Base-by-base conservation (phyloP, 2,329 filamentous ascomycete genomes). In the Epichloe amarillans region DNA sequence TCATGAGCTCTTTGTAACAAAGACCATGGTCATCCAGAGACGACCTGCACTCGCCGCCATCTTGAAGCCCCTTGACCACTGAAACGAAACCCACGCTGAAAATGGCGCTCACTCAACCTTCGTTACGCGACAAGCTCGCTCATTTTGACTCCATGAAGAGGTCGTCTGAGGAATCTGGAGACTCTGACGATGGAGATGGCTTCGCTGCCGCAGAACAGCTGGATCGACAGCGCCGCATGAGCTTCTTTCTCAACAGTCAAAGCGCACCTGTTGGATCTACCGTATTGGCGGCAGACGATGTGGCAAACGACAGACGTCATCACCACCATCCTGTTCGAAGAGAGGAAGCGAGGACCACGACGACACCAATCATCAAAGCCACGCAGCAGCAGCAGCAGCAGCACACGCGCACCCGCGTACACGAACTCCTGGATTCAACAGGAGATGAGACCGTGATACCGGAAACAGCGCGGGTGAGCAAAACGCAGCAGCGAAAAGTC, bases 131-230 rank as follows among this genome's bases (percentile, higher is more conserved):
- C 37, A 79, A 79, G 57, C 45, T 61, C 21, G 69, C 65, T 0
- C 75, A 72, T 53, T 79, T 77, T 54, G 55, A 64, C n/a, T 60
- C 61, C n/a, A 60, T 77, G 0, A 61, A 66, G 48, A 55, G 35
- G 56, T 65, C 51, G 56, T 26, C 38, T 3, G 49, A 21, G 39
- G 43, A 52, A 8, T 43, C 30, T 4, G 38, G 46, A 17, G 37
- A 38, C 37, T 36, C 10, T 21, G 49, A 48, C 14, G 35, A 43
- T 14, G 46, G 14, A 5, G 23, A 47, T 33, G 44, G 35, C 8
- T n/a, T 44, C 7, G 49, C 23, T 10, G 45, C 19, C 12, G 38
- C 17, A 15, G 45, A 49, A 23, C 21, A 51, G 23, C 15, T 44
- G 33, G 41, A 53, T 33, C 49, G 49, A 12, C 15, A 46, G 33